These are phyloP conservation scores for Ascochyta koolunga DNA, from an alignment of 2,329 filamentous ascomycete genomes.

Conservation along the genomic window DNA sequence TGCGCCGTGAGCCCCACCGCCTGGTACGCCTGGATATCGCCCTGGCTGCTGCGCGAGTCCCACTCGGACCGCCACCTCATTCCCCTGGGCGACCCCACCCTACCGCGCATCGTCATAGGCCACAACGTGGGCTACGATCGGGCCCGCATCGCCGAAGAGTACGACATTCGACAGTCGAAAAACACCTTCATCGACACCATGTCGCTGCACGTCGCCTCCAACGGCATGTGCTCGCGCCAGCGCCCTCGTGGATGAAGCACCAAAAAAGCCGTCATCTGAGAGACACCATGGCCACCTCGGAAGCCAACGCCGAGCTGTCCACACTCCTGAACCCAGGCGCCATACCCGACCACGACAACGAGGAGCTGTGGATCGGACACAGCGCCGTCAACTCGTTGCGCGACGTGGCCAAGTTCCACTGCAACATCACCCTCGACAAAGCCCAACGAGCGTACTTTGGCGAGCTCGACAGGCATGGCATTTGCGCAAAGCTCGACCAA, in stretches of 20 bases:
- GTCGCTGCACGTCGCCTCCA: constrained; percentile 96
- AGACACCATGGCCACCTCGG: constrained; percentile 76
- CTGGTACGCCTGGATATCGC: constrained; percentile 98
- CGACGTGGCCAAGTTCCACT: constrained; percentile 96
- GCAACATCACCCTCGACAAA: constrained; percentile 91
- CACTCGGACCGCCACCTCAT: constrained; percentile 79
- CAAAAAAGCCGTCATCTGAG: constrained; percentile 86
- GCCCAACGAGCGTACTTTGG: constrained; percentile 84
- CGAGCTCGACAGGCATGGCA: constrained; percentile 73
- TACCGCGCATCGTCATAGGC: constrained; percentile 80
- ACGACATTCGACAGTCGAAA: constrained; percentile 78
- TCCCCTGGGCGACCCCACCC: constrained; percentile 77
- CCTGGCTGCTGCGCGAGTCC: constrained; percentile 88
- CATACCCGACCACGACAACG: constrained; percentile 80
- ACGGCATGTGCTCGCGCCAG: constrained; percentile 98
- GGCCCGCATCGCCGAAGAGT: constrained; percentile 87
- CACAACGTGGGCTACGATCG: constrained; percentile 97
- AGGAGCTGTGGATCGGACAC: constrained; percentile 92
- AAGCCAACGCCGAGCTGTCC: constrained; percentile 72
- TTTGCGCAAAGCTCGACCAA: constrained; percentile 75
- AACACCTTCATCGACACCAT: constrained; percentile 96
- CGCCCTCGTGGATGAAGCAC: constrained; percentile 98
- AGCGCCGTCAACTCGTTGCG: constrained; percentile 94
- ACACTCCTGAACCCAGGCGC: constrained; percentile 71
- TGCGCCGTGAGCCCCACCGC: constrained; percentile 87